Evolutionary conservation across 2,329 filamentous ascomycete species (phyloP), one percentile per base, ranked within the genome.

Genomic region (Myriangium duriaei): DNA sequence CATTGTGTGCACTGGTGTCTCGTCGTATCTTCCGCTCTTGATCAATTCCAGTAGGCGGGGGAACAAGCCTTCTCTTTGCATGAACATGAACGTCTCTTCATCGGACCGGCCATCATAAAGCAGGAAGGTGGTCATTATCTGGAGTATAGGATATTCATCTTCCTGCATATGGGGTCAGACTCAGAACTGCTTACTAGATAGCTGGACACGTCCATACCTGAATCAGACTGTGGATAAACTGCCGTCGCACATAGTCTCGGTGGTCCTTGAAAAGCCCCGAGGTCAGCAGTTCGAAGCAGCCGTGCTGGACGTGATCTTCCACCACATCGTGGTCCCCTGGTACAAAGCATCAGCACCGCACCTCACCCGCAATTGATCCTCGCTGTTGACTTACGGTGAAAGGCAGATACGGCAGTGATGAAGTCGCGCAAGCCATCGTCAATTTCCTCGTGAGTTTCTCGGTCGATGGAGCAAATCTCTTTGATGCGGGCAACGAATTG

Each of bases 211-310:
- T n/a, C 45, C 57, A 32, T 59, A 76, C 72, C 63, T 78, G 72
- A 37, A 95, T 64, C 37, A 98, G 68, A 57, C 85, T 87, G 60
- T 93, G 86, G 47, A 96, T 76, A 52, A 98, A 85, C 63, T 96
- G 91, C 31, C 76, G 81, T 45, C 88, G 82, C 45, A 96, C 82
- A 61, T 98, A 96, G 41, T 85, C 79, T 48, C 75, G 72, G 57
- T 95, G 79, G 11, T 69, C 61, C 16, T 63, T 61, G 58, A 92
- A 98, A 31, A 96, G 66, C 12, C 65, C 63, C 55, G 86, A 86
- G 37, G 79, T 69, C 41, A 92, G 67, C 26, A 98, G 71, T 57
- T 76, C 76, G 57, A 83, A 81, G 42, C 81, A 80, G 64, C 87
- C 96, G 50, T 69, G 74, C 15, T 78, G 76, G 41, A 94, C 69